Conservation (phyloP, 2,329 filamentous ascomycete genomes). For the Alternaria solani region DNA sequence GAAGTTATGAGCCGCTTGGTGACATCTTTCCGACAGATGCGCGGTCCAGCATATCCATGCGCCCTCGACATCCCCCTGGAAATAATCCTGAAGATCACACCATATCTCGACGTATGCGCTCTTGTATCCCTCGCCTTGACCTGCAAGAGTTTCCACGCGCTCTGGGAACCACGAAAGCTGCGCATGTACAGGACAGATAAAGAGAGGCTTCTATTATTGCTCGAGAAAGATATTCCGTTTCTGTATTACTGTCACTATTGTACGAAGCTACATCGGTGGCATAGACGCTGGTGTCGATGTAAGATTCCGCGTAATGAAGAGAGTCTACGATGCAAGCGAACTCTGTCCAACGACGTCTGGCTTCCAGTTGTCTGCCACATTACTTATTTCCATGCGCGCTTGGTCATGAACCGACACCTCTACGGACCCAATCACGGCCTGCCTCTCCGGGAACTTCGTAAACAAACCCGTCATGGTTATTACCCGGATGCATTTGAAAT, state of each 20-base stretch:
- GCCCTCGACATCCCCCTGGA: conserved; percentile 24
- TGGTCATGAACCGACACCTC: conserved; percentile 32
- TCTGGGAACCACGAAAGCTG: conserved; percentile 4
- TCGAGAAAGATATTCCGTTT: conserved; percentile 22
- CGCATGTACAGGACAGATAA: conserved; percentile 13
- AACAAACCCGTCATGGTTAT: background rate
- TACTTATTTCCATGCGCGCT: conserved; percentile 25
- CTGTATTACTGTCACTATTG: conserved; percentile 31
- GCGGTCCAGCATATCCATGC: conserved; percentile 10
- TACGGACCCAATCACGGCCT: conserved; percentile 27
- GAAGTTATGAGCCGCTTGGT: conserved; percentile 1
- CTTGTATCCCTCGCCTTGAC: conserved; percentile 26
- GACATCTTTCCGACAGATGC: conserved; percentile 8
- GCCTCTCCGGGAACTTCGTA: conserved; percentile 16
- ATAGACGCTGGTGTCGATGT: conserved; percentile 20
- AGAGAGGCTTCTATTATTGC: conserved; percentile 24
- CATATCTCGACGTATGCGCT: conserved; percentile 19
- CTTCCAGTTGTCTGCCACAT: conserved; percentile 4
- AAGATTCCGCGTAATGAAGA: conserved; percentile 5
- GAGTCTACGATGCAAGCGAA: conserved; percentile 16
- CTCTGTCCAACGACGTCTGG: background rate
- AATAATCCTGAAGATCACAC: conserved; percentile 25
- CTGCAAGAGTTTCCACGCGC: conserved; percentile 19
- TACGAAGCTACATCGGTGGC: conserved; percentile 30
- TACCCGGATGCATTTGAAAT: conserved; percentile 1